phyloP scores from a whole-genome alignment of 805 yeast genomes.

The Cyberlindnera mississippiensis region DNA sequence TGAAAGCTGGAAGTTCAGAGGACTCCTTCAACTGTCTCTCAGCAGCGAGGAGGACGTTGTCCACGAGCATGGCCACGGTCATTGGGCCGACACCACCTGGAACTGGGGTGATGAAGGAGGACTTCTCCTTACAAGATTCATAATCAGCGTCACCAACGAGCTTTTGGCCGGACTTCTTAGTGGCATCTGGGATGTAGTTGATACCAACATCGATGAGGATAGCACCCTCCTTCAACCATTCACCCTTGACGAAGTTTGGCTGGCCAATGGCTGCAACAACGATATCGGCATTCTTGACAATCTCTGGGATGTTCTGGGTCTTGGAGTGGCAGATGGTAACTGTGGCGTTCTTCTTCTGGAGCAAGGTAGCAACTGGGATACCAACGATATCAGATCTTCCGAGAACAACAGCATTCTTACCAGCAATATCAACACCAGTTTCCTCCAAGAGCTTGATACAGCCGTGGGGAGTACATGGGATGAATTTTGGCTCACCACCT shows the following conservation, averaged over 20 bases:
- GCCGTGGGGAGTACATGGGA: conserved; percentile 86
- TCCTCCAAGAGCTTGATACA: conserved; percentile 60
- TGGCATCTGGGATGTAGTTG: conserved; percentile 63
- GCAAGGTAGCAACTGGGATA: conserved; percentile 67
- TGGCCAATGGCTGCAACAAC: conserved; percentile 76
- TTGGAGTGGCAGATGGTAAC: conserved; percentile 73
- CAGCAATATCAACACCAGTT: conserved; percentile 51
- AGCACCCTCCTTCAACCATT: conserved; percentile 65
- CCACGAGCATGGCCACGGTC: conserved; percentile 81
- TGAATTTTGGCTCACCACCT: conserved; percentile 64
- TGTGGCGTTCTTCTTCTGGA: conserved; percentile 69
- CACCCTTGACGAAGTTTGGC: conserved; percentile 67
- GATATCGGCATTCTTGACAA: conserved; percentile 62
- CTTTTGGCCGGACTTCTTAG: conserved; percentile 64
- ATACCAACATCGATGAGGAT: conserved; percentile 82
- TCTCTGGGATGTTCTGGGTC: conserved; percentile 48
- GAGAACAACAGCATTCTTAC: conserved; percentile 75
- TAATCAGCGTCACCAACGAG: conserved; percentile 79
- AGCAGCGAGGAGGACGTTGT: conserved; percentile 69
- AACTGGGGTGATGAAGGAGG: conserved; percentile 75
- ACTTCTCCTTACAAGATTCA: conserved; percentile 48
- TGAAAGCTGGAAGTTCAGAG: conserved; percentile 26
- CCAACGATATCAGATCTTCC: conserved; percentile 89
- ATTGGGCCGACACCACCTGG: conserved; percentile 94
- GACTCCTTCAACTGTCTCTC: conserved; percentile 36